Evolutionary conservation across 2,329 filamentous ascomycete genomes (phyloP), one percentile per base, ranked within the genome.

Genomic region (Fusarium buxicola): DNA sequence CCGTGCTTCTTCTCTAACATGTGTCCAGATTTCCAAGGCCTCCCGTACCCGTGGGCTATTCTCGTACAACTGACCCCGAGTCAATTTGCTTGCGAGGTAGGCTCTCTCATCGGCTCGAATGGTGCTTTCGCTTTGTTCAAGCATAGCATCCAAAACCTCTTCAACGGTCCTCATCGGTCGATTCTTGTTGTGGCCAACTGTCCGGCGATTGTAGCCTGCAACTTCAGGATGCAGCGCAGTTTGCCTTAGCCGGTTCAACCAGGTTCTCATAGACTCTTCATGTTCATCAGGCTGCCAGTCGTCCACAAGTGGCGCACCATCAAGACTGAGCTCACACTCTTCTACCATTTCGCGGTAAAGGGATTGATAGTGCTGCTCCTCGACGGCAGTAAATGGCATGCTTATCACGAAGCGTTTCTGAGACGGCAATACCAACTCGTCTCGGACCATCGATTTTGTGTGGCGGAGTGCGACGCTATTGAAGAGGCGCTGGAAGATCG

Each of bases 91-190:
- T 3, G 85, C 73, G 7, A 96, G 80, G 43, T 89, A 81, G 3
- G 82, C 78, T 48, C 92, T 86, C 70, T 95, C 89, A 55, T 94
- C 89, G 0, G 83, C 77, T 47, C 89, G 85, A 54, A 94, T 84
- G 1, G 78, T 73, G 7, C 80, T 80, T 55, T 94, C 91, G 38
- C 90, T 93, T 70, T 94, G 89, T 52, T 97, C 92, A 55, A 97
- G 89, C 94, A 99, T 97, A 5, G 89, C 88, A 63, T 92, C 89
- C 10, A 99, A 80, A 1, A 98, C 94, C 74, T 98, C 92, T 15
- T 89, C 86, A 2, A 97, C 89, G 1, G 94, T 96, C 11, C 91
- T 85, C 63, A 97, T 81, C 0, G 92, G 89, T 0, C 86, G 88
- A 49, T 82, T 82, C 44, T 82, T 86, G 38, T 81, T 85, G 39